A percentile compares a stretch with the other conserved stretches of the same genome.
Conservation (phyloP, 2,329 filamentous ascomycete genomes). For the Penicillium sp. region DNA sequence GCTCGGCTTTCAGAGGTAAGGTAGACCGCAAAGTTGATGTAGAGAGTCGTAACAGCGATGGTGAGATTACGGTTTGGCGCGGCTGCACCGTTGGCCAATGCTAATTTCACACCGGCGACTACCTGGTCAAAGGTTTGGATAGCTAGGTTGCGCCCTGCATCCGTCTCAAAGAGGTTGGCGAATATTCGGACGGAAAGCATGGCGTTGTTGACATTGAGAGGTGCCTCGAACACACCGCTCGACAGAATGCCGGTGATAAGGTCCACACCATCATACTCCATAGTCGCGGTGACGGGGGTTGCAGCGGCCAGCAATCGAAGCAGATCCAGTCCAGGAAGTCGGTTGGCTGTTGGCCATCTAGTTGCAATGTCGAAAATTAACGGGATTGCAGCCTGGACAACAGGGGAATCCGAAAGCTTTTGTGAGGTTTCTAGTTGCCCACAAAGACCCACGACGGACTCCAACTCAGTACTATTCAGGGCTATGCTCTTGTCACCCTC, state of each 20-base stretch:
- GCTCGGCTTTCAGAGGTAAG: constrained; percentile 55
- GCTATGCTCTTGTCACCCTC: constrained; percentile 73
- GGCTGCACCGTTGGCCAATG: constrained; percentile 57
- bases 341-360: constrained; percentile 77
- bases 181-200: constrained; percentile 86
- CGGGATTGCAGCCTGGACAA: constrained; percentile 59
- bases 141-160: constrained; percentile 69
- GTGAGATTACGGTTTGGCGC: constrained; percentile 75
- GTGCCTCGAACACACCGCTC: constrained; percentile 61
- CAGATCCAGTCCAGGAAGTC: constrained; percentile 83
- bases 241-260: constrained; percentile 64
- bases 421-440: constrained; percentile 61
- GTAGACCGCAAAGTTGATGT: constrained; percentile 83
- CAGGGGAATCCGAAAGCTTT: constrained; percentile 50
- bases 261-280: constrained; percentile 57
- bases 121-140: constrained; percentile 63
- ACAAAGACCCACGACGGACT: constrained; percentile 64
- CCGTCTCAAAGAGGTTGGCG: constrained; percentile 79
- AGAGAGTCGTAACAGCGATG: constrained; percentile 78
- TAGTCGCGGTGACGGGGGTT: constrained; percentile 66
- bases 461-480: constrained; percentile 72
- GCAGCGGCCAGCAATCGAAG: constrained; percentile 78
- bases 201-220: constrained; percentile 73
- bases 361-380: constrained; percentile 73
- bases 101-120: constrained; percentile 64